Base-by-base conservation (phyloP, 2,329 filamentous ascomycete genomes). In the Exserohilum rostratum region DNA sequence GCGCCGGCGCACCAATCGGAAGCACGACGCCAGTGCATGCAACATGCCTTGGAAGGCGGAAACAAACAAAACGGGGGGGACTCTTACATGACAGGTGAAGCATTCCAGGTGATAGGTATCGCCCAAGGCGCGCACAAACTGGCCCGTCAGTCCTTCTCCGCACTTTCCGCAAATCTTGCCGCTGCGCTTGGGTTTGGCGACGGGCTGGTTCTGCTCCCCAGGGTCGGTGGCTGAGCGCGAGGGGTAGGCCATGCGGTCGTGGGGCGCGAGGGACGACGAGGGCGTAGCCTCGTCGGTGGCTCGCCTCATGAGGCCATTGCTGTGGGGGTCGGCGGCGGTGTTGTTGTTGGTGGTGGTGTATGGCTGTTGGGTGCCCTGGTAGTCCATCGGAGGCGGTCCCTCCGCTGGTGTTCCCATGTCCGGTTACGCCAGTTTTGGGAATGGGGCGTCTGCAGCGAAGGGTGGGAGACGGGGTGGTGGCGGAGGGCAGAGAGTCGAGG, bases 101-200 rank as follows among this genome's bases (percentile, higher is more conserved):
- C 95, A 99, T 76, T 99, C 93, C 63, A 99, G 80, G 80, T 99
- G 95, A 75, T 91, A 99, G 48, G 93, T 98, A 53, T 92, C 93
- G 50, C 93, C 91, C 50, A 99, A 79, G 40, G 95, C 95, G 68
- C 95, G 87, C 61, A 99, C 95, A 74, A 98, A 99, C 77, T 99
- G 95, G 38, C 95, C 95, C 1, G 91, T 96, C 74, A 99, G 81
- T 50, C 88, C 83, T 74, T 93, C 90, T 61, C 87, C 87, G 72
- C 95, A 99, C 77, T 96, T 97, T 69, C 91, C 93, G 78, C 90
- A 82, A 38, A 76, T 74, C 57, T 79, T 75, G 33, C 68, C 70
- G 40, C 67, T 74, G 51, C 70, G 64, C 64, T 66, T 71, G 11
- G 69, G 67, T 43, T 67, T 69, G 29, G 69, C 58, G 35, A 55